Evolutionary conservation across 768 basidiomycete species (phyloP).

Genomic region (Tulasnella sp.): DNA sequence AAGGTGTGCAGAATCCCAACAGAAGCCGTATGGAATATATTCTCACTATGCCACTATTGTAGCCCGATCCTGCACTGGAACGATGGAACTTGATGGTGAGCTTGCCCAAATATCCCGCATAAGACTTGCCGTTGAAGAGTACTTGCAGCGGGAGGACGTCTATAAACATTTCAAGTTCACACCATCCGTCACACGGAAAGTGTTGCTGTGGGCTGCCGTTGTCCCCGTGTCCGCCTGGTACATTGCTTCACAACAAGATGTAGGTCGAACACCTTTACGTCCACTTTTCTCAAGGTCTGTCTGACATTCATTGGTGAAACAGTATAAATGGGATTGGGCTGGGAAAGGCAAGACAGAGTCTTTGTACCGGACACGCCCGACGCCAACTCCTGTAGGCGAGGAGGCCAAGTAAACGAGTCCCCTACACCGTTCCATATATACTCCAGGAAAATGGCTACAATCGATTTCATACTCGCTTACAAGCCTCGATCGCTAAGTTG

Average conservation of each 20-base stretch:
- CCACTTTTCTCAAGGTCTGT: not conserved
- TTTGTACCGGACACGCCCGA: constrained; percentile 23
- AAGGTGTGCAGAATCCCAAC: constrained; percentile 33
- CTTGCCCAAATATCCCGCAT: not conserved
- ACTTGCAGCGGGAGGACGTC: constrained; percentile 63
- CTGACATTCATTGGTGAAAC: constrained; percentile 18
- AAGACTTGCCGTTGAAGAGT: not conserved
- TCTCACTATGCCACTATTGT: constrained; percentile 22
- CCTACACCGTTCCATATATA: not conserved
- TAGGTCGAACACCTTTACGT: not conserved
- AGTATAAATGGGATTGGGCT: constrained; percentile 34
- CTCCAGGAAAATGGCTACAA: constrained; percentile 9
- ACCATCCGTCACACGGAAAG: constrained; percentile 46
- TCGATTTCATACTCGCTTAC: constrained; percentile 54
- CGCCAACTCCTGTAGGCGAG: constrained; percentile 19
- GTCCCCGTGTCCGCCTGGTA: constrained; percentile 36
- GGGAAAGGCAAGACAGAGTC: constrained; percentile 38
- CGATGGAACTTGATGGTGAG: constrained; percentile 52
- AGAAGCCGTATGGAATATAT: too few species aligned
- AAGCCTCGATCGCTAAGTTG: constrained; percentile 79
- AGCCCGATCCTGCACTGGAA: constrained; percentile 43
- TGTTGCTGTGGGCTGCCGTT: constrained; percentile 49
- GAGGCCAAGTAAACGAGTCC: constrained; percentile 25
- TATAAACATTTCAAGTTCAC: constrained; percentile 79
- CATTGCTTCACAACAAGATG: constrained; percentile 6